Conservation (phyloP, 2,329 filamentous ascomycete genomes). For the Colletotrichum shisoi region DNA sequence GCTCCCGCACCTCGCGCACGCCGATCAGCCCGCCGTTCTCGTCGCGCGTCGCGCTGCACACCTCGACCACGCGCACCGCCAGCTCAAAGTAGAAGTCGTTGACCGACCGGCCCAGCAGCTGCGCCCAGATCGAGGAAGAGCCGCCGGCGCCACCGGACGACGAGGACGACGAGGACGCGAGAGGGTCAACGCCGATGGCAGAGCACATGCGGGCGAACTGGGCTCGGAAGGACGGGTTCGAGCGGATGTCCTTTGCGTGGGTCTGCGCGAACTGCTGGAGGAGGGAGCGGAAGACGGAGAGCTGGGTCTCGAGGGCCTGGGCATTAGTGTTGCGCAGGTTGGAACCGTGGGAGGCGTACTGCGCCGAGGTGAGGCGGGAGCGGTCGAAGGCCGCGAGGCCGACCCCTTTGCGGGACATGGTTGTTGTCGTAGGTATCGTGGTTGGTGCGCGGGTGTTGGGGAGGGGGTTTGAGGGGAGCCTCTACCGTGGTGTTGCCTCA, state of each 20-base stretch:
- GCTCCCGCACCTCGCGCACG: constrained; percentile 79
- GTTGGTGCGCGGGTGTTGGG: background rate
- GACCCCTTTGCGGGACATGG: constrained; percentile 80
- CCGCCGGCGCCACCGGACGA: constrained; percentile 51
- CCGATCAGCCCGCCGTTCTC: constrained; percentile 95
- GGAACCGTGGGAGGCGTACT: constrained; percentile 89
- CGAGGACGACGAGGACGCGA: constrained; percentile 63
- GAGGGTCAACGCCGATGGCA: constrained; percentile 93
- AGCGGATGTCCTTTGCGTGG: constrained; percentile 94
- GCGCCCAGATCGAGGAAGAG: constrained; percentile 83
- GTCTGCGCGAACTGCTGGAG: constrained; percentile 95
- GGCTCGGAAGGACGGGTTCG: constrained; percentile 90
- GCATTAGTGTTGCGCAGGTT: constrained; percentile 85
- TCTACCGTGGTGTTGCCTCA: background rate
- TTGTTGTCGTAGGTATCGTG: constrained; percentile 10
- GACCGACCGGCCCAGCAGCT: constrained; percentile 87
- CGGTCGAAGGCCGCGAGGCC: constrained; percentile 91
- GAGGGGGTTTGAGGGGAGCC: background rate
- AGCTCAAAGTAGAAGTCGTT: constrained; percentile 99
- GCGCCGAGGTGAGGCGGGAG: constrained; percentile 81
- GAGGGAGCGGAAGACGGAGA: constrained; percentile 93
- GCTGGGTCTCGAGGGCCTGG: constrained; percentile 86
- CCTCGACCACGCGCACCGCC: constrained; percentile 92
- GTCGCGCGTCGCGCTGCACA: constrained; percentile 82
- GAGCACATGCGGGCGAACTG: constrained; percentile 99